Conservation (phyloP, 345 rosid genomes). For the Euphorbia pulcherrima region DNA sequence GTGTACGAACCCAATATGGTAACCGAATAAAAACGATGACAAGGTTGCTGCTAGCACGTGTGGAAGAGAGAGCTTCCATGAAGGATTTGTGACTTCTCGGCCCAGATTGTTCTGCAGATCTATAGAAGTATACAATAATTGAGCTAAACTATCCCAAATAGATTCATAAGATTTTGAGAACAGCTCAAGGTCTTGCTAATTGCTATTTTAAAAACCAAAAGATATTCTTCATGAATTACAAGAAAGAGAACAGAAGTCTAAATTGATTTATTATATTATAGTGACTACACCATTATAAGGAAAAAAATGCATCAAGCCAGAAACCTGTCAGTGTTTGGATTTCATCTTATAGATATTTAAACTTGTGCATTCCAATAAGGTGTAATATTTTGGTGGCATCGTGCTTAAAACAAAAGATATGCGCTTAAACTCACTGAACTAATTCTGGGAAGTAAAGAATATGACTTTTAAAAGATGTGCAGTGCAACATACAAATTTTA, state of each 20-base stretch:
- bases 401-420: constrained; percentile 6
- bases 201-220: constrained; percentile 1
- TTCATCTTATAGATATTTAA: neutral
- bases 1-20: constrained; percentile 80
- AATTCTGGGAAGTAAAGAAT: constrained; percentile 7
- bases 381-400: neutral
- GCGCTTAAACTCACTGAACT: neutral
- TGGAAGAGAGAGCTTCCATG: constrained; percentile 76
- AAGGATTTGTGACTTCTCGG: constrained; percentile 59
- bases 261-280: neutral
- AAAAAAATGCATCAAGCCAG: neutral
- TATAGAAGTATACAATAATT: constrained; percentile 30
- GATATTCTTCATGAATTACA: neutral
- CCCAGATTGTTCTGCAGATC: constrained; percentile 45
- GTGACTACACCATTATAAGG: neutral
- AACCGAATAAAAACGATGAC: constrained; percentile 80
- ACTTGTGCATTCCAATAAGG: neutral
- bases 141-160: constrained; percentile 12
- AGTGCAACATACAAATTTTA: neutral
- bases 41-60: constrained; percentile 82
- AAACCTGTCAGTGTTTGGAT: neutral
- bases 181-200: neutral
- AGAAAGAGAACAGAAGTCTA: neutral
- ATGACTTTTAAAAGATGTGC: constrained; percentile 7
- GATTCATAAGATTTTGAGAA: neutral